phyloP scores from a whole-genome alignment of 2,329 filamentous ascomycete species.

The Fusarium globosum region DNA sequence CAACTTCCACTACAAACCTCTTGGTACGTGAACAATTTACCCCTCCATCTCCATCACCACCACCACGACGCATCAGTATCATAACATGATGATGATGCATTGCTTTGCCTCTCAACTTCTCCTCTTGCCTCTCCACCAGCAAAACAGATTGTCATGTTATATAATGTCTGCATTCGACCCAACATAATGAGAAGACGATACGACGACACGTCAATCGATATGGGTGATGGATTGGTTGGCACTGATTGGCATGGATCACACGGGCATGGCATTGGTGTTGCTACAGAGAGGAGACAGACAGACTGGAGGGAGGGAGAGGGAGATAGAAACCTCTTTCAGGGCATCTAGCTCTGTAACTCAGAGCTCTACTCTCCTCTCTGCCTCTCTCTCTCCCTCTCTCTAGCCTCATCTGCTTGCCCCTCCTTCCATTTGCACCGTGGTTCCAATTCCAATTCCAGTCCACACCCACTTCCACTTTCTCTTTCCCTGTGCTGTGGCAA shows the following conservation, averaged over 20 bases:
- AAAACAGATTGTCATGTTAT: constrained; percentile 18
- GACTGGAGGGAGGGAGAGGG: neutral
- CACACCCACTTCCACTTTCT: constrained; percentile 1
- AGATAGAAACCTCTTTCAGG: neutral
- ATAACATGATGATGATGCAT: constrained; percentile 15
- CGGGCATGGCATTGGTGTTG: neutral
- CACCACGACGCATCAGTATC: constrained; percentile 13
- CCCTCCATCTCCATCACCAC: constrained; percentile 22
- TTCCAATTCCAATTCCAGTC: neutral
- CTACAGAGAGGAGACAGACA: neutral
- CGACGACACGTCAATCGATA: constrained; percentile 31
- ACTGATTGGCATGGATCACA: constrained; percentile 4
- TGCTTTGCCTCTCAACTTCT: neutral
- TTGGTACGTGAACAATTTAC: constrained; percentile 20
- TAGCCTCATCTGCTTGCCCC: constrained; percentile 17
- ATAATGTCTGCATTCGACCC: constrained; percentile 6
- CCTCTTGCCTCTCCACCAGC: neutral
- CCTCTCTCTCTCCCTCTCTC: neutral
- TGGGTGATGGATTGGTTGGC: neutral
- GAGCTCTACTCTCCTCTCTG: neutral
- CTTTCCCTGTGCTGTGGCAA: constrained; percentile 14
- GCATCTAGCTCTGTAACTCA: constrained; percentile 11
- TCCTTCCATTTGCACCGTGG: constrained; percentile 16
- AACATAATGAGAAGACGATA: constrained; percentile 16
- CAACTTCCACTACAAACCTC: constrained; percentile 13